Percentiles rank a stretch among this genome's conserved stretches.
These are phyloP conservation scores for Lepidium sativum DNA, from an alignment of 345 rosid species.

Conservation along the genomic window DNA sequence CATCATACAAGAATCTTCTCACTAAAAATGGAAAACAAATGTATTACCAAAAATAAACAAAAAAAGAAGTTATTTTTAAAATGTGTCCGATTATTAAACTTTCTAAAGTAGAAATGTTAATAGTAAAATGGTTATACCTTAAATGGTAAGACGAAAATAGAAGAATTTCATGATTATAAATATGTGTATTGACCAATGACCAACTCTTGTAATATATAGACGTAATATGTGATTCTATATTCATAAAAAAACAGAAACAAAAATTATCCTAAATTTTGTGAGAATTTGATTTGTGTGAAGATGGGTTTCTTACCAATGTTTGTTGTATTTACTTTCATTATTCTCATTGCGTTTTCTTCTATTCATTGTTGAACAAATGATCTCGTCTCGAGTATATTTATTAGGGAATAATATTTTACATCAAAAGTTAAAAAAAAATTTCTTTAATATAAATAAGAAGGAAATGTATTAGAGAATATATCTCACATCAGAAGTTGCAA, in stretches of 20 bases:
- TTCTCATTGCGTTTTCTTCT: not conserved
- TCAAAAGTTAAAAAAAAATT: too few species aligned
- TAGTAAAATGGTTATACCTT: not conserved
- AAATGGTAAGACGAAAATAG: not conserved
- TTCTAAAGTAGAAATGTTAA: too few species aligned
- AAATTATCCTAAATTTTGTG: not conserved
- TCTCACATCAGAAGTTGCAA: too few species aligned
- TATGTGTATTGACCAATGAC: not conserved
- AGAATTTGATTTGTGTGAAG: not conserved
- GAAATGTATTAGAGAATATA: too few species aligned
- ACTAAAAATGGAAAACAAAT: too few species aligned
- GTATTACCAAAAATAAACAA: too few species aligned
- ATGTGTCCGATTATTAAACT: too few species aligned
- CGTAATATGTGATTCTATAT: not conserved
- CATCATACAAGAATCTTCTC: too few species aligned
- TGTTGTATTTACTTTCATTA: not conserved
- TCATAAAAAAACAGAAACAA: not conserved
- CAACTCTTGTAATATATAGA: not conserved
- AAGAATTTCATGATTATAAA: not conserved
- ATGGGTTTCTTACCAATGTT: not conserved
- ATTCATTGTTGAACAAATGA: not conserved
- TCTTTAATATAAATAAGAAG: too few species aligned
- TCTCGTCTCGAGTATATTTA: not conserved
- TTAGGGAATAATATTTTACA: too few species aligned
- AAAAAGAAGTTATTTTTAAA: too few species aligned